Conservation (phyloP, 2,329 filamentous ascomycete genomes). For the Colletotrichum cordylinicola region DNA sequence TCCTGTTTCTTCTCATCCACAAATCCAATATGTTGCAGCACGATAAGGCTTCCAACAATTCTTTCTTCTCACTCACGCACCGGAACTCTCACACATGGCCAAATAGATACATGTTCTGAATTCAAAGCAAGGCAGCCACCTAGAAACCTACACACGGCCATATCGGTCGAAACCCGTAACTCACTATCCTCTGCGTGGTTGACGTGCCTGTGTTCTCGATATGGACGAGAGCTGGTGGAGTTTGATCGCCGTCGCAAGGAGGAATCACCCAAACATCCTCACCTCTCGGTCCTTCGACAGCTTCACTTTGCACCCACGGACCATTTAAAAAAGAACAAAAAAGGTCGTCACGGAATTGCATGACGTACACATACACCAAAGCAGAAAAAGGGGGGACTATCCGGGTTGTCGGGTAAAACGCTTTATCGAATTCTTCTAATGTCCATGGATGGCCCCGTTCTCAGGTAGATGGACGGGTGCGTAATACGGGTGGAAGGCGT, state of each 20-base stretch:
- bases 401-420: background rate
- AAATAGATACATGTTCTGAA: background rate
- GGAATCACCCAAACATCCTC: background rate
- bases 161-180: background rate
- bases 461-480: background rate
- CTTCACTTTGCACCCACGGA: background rate
- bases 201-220: background rate
- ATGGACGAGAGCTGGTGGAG: background rate
- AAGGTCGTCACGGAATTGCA: background rate
- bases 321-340: background rate
- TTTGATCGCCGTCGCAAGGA: background rate
- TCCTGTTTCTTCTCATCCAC: background rate
- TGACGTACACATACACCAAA: background rate
- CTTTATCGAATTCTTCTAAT: background rate
- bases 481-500: background rate
- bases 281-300: background rate
- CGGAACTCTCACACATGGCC: background rate
- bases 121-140: background rate
- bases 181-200: background rate
- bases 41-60: too few species aligned
- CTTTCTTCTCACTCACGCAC: background rate
- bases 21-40: background rate
- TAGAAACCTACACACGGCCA: background rate
- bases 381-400: background rate
- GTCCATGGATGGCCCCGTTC: background rate